Conservation (phyloP, 495 filamentous ascomycete genomes). For the Lasiosphaeria hispida region DNA sequence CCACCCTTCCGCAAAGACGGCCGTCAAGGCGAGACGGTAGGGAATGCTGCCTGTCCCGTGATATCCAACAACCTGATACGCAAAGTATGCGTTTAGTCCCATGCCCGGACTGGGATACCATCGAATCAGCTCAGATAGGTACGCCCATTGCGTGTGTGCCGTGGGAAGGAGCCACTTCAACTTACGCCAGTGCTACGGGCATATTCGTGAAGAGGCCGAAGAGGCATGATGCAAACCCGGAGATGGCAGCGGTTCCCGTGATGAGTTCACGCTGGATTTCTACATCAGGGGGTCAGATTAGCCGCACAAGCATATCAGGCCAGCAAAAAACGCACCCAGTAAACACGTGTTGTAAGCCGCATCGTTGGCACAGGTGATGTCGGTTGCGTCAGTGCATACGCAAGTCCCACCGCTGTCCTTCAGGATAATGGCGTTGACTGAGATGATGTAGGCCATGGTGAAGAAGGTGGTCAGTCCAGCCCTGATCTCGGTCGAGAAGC, state of each 20-base stretch:
- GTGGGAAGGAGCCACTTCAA: slow-evolving; percentile 16
- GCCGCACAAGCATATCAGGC: neutral
- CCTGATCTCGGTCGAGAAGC: slow-evolving; percentile 69
- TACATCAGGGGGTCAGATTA: slow-evolving; percentile 15
- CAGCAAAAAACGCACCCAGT: neutral
- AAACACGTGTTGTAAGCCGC: slow-evolving; percentile 5
- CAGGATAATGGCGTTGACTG: slow-evolving; percentile 42
- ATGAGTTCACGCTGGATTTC: slow-evolving; percentile 69
- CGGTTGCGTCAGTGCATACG: neutral
- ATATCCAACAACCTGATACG: slow-evolving; percentile 71
- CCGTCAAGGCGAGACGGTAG: slow-evolving; percentile 66
- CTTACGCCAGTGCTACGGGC: slow-evolving; percentile 53
- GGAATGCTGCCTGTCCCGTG: slow-evolving; percentile 64
- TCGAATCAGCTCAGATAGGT: neutral
- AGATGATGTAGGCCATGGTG: slow-evolving; percentile 76
- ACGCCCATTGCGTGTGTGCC: too few species aligned
- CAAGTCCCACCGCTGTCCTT: slow-evolving; percentile 7
- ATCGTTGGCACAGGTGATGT: neutral
- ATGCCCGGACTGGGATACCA: slow-evolving; percentile 61
- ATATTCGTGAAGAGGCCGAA: slow-evolving; percentile 51
- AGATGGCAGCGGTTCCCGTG: slow-evolving; percentile 70
- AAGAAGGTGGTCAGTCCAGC: slow-evolving; percentile 77
- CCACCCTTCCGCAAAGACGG: slow-evolving; percentile 74
- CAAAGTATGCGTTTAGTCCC: slow-evolving; percentile 75
- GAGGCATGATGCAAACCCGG: slow-evolving; percentile 45